Percentiles rank a stretch among this genome's conserved stretches.
These are phyloP conservation scores for Nothophytophthora sp. DNA, from an alignment of 352 stramenopile genomes.

Conservation along the genomic window DNA sequence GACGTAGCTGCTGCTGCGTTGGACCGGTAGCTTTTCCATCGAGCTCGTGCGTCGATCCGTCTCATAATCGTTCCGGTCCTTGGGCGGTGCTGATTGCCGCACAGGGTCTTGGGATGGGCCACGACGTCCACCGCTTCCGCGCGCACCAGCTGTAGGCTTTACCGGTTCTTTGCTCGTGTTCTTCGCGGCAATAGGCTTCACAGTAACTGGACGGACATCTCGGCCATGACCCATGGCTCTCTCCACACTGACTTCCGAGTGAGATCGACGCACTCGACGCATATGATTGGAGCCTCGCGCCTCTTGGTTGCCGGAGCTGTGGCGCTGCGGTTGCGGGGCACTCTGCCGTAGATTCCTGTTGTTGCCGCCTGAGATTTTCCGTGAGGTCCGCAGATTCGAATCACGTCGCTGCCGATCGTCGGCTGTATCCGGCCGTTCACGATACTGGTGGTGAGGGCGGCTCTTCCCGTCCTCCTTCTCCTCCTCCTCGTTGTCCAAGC, in stretches of 20 bases:
- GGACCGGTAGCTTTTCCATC: slow-evolving; percentile 51
- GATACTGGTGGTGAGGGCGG: slow-evolving; percentile 23
- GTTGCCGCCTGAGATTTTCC: slow-evolving; percentile 32
- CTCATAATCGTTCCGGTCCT: slow-evolving; percentile 37
- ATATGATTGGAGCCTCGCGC: slow-evolving; percentile 37
- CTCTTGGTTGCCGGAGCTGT: slow-evolving; percentile 34
- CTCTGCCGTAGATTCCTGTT: slow-evolving; percentile 38
- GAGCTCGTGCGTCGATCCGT: slow-evolving; percentile 42
- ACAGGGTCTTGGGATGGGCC: slow-evolving; percentile 20
- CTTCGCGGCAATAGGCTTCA: slow-evolving; percentile 14
- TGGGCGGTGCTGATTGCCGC: slow-evolving; percentile 20
- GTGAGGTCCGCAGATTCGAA: slow-evolving; percentile 37
- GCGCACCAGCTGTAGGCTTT: not conserved
- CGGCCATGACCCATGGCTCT: slow-evolving; percentile 15
- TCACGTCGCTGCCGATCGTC: slow-evolving; percentile 37
- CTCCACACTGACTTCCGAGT: slow-evolving; percentile 52
- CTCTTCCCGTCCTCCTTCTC: slow-evolving; percentile 53
- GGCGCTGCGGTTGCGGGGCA: slow-evolving; percentile 28
- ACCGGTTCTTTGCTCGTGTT: slow-evolving; percentile 11
- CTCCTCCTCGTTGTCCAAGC: slow-evolving; percentile 72
- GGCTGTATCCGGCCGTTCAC: slow-evolving; percentile 31
- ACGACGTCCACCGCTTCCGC: slow-evolving; percentile 15
- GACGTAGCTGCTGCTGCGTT: slow-evolving; percentile 62
- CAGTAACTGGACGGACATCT: slow-evolving; percentile 10
- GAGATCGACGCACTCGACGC: slow-evolving; percentile 38